phyloP scores from a whole-genome alignment of 2,329 filamentous ascomycete species.

The Fusarium anguioides region DNA sequence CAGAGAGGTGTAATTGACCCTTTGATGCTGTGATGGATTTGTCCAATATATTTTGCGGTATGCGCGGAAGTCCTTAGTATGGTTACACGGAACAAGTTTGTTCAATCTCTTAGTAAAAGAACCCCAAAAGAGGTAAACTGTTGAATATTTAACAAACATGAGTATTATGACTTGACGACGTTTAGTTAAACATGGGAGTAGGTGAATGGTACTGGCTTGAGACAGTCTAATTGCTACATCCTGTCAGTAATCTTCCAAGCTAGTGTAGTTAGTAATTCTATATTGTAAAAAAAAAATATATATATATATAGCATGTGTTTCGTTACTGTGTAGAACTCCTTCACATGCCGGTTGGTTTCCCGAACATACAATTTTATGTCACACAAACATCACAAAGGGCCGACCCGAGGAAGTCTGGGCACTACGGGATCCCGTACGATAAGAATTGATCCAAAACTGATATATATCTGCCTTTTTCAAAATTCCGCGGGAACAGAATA shows the following conservation, averaged over 20 bases:
- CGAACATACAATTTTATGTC: conserved; percentile 8
- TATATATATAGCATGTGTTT: neutral
- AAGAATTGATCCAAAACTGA: neutral
- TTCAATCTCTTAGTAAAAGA: neutral
- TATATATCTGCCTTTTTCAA: neutral
- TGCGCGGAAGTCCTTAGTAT: neutral
- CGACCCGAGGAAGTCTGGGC: conserved; percentile 20
- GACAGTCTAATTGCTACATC: neutral
- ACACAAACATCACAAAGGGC: conserved; percentile 16
- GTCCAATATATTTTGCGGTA: neutral
- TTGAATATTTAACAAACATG: neutral
- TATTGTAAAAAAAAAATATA: too few relatives aligned
- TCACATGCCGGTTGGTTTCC: conserved; percentile 9
- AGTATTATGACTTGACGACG: neutral
- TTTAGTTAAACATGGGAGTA: neutral
- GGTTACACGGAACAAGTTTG: neutral
- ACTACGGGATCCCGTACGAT: neutral
- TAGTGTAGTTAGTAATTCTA: conserved; percentile 26
- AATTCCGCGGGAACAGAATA: neutral
- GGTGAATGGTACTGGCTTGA: neutral
- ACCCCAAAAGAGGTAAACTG: neutral
- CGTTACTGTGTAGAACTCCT: neutral
- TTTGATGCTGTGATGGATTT: conserved; percentile 2
- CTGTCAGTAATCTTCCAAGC: neutral
- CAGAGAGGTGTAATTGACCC: neutral